A percentile compares a stretch with the other conserved stretches of the same genome.
phyloP scores from a whole-genome alignment of 352 stramenopile species.

The Pythium periplocum region DNA sequence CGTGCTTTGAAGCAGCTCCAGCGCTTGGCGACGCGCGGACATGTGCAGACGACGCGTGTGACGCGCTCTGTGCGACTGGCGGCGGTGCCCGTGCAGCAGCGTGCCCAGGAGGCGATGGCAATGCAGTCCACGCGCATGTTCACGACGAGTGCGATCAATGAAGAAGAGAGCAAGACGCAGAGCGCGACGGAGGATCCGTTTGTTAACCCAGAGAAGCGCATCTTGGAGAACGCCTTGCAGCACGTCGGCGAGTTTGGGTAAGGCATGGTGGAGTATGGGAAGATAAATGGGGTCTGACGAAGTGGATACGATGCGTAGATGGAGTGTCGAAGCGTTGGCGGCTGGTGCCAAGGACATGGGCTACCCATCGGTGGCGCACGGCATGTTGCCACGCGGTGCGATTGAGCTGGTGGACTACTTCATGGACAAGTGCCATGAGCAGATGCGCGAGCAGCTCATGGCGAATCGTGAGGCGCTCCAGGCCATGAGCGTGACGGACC shows the following conservation, averaged over 20 bases:
- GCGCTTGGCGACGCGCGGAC: background rate
- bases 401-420: slow-evolving; percentile 84
- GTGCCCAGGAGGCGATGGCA: background rate
- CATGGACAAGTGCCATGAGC: slow-evolving; percentile 67
- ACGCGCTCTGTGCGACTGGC: too few species aligned
- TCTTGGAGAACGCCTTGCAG: slow-evolving; percentile 46
- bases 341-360: slow-evolving; percentile 60
- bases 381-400: slow-evolving; percentile 70
- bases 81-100: too few species aligned
- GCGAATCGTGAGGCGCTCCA: slow-evolving; percentile 55
- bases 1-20: slow-evolving; percentile 5
- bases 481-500: slow-evolving; percentile 66
- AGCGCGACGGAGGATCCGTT: slow-evolving; percentile 13
- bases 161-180: background rate
- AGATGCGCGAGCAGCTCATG: slow-evolving; percentile 58
- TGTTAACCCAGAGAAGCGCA: slow-evolving; percentile 38
- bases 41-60: too few species aligned
- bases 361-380: slow-evolving; percentile 76
- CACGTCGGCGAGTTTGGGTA: slow-evolving; percentile 51
- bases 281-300: too few species aligned
- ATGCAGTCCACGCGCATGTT: slow-evolving; percentile 8
- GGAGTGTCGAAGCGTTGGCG: slow-evolving; percentile 68
- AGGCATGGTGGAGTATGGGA: slow-evolving; percentile 4
- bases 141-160: background rate
- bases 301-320: slow-evolving; percentile 25